Evolutionary conservation across 192 early-diverging fungal species (phyloP), one percentile per base, ranked within the genome.

Genomic region (Coemansia sp.): DNA sequence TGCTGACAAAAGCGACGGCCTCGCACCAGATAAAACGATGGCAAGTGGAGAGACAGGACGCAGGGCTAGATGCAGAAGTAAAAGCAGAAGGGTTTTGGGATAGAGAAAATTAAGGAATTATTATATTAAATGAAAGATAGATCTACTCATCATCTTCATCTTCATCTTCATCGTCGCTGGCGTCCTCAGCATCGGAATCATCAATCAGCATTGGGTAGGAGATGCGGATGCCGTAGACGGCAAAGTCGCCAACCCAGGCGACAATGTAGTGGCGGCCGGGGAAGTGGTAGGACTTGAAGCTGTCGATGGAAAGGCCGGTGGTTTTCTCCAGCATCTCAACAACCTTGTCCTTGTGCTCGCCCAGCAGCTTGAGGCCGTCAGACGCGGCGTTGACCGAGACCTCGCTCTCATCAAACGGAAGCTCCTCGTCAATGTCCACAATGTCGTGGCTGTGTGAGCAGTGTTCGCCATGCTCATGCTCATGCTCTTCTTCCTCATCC

Each of bases 181-280:
- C 68, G 6, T 67, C 56, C 26, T 68, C 65, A 8, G 75, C 81
- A 15, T 75, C 72, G 18, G 71, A 66, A 50, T 75, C 81, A 50
- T 78, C 59, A 50, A 83, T 59, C 40, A 78, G 67, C 69, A 78
- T 75, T 18, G 76, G 81, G 53, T 83, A 77, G 18, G 81, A 78
- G 59, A 83, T 83, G 67, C 81, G 81, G 62, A 83, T 50, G 42
- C 81, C 81, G 65, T 71, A 83, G 66, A 83, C 66, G 42, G 75
- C 81, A 72, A 83, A 75, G 73, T 61, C 70, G 69, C 74, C 66
- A 48, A 83, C 72, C 81, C 81, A 83, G 18, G 70, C 76, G 65
- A 83, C 81, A 21, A 83, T 68, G 54, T 83, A 83, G 72, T 83
- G 64, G 56, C 81, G 81, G 38, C 81, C 81, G 15, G 81, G 81